Conservation (phyloP, 2,329 filamentous ascomycete genomes). For the Raffaelea albimanens region DNA sequence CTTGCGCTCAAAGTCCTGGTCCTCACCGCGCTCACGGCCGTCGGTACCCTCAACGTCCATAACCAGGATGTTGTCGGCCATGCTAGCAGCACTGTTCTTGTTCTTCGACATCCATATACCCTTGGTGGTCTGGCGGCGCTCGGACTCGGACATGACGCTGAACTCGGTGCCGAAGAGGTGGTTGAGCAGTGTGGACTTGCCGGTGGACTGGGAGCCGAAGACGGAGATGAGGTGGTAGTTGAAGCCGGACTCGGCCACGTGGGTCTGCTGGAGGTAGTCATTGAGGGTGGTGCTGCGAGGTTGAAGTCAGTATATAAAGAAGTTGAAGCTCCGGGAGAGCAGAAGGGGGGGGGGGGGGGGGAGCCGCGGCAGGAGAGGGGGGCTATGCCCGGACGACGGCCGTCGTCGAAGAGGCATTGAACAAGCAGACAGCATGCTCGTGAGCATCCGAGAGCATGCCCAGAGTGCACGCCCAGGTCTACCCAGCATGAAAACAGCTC, state of each 20-base stretch:
- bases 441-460: too few relatives aligned
- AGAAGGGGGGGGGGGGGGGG: neutral
- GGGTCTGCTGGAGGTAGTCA: conserved; percentile 70
- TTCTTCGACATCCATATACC: conserved; percentile 99
- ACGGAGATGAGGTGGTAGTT: conserved; percentile 99
- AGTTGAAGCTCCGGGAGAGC: neutral
- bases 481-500: too few relatives aligned
- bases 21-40: conserved; percentile 89
- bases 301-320: conserved; percentile 10
- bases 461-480: too few relatives aligned
- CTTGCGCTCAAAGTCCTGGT: conserved; percentile 98
- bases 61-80: conserved; percentile 96
- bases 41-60: conserved; percentile 99
- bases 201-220: conserved; percentile 96
- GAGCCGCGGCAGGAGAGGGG: neutral
- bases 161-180: conserved; percentile 92
- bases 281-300: conserved; percentile 59
- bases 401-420: too few relatives aligned
- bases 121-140: conserved; percentile 94
- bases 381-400: too few relatives aligned
- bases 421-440: too few relatives aligned
- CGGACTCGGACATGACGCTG: conserved; percentile 93
- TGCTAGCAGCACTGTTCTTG: conserved; percentile 56
- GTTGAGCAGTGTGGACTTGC: conserved; percentile 95
- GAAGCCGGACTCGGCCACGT: conserved; percentile 83